Evolutionary conservation across 1,139 yeast genomes (phyloP).

Genomic region (Yamadazyma diddensiae): DNA sequence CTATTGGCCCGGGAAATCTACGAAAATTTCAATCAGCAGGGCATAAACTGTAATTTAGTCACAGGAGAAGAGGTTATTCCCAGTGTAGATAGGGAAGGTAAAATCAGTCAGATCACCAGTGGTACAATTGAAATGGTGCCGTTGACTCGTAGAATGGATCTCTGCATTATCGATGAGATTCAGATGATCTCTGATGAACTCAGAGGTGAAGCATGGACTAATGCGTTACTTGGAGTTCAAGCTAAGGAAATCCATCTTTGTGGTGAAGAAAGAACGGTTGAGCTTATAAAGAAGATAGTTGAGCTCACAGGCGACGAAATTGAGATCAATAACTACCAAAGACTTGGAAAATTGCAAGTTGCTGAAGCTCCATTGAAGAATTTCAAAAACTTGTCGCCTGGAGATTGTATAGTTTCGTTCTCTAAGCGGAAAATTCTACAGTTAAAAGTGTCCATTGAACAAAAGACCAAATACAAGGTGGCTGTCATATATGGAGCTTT

Average conservation of each 20-base stretch:
- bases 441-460: constrained; percentile 64
- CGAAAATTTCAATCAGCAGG: constrained; percentile 68
- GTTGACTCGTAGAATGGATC: constrained; percentile 62
- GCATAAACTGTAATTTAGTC: constrained; percentile 71
- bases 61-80: constrained; percentile 93
- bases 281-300: constrained; percentile 56
- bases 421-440: constrained; percentile 69
- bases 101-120: constrained; percentile 68
- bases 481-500: constrained; percentile 94
- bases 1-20: constrained; percentile 87
- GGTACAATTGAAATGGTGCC: constrained; percentile 97
- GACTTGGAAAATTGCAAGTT: constrained; percentile 71
- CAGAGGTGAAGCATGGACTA: constrained; percentile 95
- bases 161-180: constrained; percentile 91
- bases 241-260: constrained; percentile 88
- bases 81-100: constrained; percentile 65
- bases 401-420: constrained; percentile 90
- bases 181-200: constrained; percentile 84
- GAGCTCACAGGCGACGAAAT: constrained; percentile 77
- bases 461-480: constrained; percentile 58
- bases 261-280: constrained; percentile 85
- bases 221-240: constrained; percentile 80
- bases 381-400: constrained; percentile 45
- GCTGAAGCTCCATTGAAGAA: constrained; percentile 37
- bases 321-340: constrained; percentile 60